Percentiles rank a stretch among this genome's conserved stretches.
These are phyloP conservation scores for Prunus persica DNA, from an alignment of 306 rosid genomes.

Conservation along the genomic window DNA sequence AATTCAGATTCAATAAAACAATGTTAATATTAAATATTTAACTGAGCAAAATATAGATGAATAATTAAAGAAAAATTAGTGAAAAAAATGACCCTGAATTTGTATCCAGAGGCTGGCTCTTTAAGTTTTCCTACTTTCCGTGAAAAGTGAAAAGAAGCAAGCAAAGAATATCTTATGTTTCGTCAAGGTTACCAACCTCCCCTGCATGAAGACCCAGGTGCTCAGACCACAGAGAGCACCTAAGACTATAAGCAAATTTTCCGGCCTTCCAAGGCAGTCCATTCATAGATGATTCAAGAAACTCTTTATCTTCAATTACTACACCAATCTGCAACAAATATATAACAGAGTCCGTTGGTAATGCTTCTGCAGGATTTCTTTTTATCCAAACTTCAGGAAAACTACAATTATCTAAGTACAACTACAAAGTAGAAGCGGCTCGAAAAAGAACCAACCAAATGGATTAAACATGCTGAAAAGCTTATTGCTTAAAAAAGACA, in stretches of 20 bases:
- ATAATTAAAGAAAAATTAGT: not conserved
- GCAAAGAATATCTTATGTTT: not conserved
- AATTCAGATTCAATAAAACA: not conserved
- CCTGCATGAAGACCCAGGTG: slow-evolving; percentile 46
- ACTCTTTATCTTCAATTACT: slow-evolving; percentile 47
- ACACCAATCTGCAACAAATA: slow-evolving; percentile 39
- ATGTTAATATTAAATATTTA: not conserved
- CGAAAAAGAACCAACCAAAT: not conserved
- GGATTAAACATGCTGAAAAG: not conserved
- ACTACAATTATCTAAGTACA: not conserved
- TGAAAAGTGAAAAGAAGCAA: not conserved
- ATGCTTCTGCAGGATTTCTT: not conserved
- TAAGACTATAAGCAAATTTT: slow-evolving; percentile 39
- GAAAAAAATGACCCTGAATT: not conserved
- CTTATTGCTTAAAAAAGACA: not conserved
- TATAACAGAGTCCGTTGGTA: not conserved
- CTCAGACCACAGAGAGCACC: slow-evolving; percentile 52
- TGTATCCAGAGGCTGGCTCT: not conserved
- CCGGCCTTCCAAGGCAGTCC: slow-evolving; percentile 52
- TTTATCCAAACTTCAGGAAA: not conserved
- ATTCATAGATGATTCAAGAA: slow-evolving; percentile 43
- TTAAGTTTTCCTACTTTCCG: not conserved
- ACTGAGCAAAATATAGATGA: not conserved
- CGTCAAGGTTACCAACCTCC: slow-evolving; percentile 32
- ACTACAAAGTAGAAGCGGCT: not conserved